Evolutionary conservation across 331 rosid species (phyloP).

Genomic region (Malus hybrid): DNA sequence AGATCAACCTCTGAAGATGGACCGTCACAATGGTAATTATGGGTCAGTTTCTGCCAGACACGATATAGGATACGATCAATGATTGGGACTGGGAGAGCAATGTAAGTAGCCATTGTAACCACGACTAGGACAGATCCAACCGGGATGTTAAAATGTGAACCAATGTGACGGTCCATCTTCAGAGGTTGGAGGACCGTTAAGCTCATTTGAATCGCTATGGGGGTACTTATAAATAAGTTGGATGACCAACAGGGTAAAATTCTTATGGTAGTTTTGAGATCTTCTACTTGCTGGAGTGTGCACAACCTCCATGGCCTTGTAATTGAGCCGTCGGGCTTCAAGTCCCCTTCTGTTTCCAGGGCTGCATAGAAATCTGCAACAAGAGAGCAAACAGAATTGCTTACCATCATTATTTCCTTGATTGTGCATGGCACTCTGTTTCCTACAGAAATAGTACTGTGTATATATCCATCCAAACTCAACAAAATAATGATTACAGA

Average conservation of each 20-base stretch:
- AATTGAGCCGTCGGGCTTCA: constrained; percentile 22
- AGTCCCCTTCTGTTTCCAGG: constrained; percentile 34
- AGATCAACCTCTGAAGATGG: too few species aligned
- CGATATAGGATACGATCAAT: constrained; percentile 38
- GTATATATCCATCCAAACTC: too few species aligned
- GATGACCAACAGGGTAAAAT: constrained; percentile 39
- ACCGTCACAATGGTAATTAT: not conserved
- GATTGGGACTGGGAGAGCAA: constrained; percentile 20
- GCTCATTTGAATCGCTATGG: constrained; percentile 39
- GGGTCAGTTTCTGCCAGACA: constrained; percentile 25
- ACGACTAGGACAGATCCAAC: constrained; percentile 31
- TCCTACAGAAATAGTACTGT: too few species aligned
- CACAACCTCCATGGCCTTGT: constrained; percentile 52
- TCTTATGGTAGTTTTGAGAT: constrained; percentile 30
- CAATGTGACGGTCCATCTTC: constrained; percentile 43
- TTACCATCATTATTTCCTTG: too few species aligned
- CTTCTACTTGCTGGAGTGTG: constrained; percentile 48
- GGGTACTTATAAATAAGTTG: constrained; percentile 30
- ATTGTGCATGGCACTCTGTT: too few species aligned
- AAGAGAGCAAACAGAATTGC: too few species aligned
- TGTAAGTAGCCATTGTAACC: constrained; percentile 16
- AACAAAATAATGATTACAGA: not conserved
- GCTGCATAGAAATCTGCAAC: constrained; percentile 46
- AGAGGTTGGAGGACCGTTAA: constrained; percentile 53
- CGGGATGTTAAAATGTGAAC: constrained; percentile 40